These are phyloP conservation scores for Phyllosticta ampelicida DNA, from an alignment of 2,329 filamentous ascomycete species.

Conservation along the genomic window DNA sequence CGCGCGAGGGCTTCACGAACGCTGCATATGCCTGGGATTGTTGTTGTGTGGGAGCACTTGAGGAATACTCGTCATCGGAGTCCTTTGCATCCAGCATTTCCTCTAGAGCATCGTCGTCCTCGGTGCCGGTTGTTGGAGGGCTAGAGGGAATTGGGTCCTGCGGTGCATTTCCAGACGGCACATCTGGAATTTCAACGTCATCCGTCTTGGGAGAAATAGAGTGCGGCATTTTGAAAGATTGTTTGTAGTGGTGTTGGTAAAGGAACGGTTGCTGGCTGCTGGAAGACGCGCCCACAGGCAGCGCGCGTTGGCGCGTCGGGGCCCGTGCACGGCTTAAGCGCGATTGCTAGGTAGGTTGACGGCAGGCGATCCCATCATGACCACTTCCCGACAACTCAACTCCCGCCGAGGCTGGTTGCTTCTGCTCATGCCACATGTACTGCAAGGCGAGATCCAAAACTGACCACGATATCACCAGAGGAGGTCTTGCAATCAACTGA, in stretches of 20 bases:
- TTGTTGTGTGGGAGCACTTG: constrained; percentile 32
- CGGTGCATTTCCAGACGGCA: constrained; percentile 11
- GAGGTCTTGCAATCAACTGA: constrained; percentile 21
- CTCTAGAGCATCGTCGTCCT: constrained; percentile 35
- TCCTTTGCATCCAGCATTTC: constrained; percentile 51
- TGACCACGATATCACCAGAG: constrained; percentile 8
- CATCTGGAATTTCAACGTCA: constrained; percentile 32
- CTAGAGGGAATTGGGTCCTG: constrained; percentile 22
- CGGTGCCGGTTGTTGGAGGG: constrained; percentile 19
- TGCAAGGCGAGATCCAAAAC: background rate
- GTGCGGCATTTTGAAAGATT: constrained; percentile 33
- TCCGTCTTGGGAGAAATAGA: constrained; percentile 33
- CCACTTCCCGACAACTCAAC: background rate
- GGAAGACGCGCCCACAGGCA: constrained; percentile 4
- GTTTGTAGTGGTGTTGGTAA: background rate
- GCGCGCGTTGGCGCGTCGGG: background rate
- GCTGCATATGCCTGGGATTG: background rate
- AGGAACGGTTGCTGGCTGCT: background rate
- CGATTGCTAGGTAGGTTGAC: too few species aligned
- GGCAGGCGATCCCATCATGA: background rate
- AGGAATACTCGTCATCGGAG: constrained; percentile 47
- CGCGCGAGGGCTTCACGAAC: background rate
- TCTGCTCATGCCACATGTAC: background rate
- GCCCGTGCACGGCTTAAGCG: background rate
- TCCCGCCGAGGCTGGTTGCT: background rate